A percentile compares a stretch with the other conserved stretches of the same genome.
phyloP scores from a whole-genome alignment of 176 grass and related monocot species.

The Triticum timopheevii region DNA sequence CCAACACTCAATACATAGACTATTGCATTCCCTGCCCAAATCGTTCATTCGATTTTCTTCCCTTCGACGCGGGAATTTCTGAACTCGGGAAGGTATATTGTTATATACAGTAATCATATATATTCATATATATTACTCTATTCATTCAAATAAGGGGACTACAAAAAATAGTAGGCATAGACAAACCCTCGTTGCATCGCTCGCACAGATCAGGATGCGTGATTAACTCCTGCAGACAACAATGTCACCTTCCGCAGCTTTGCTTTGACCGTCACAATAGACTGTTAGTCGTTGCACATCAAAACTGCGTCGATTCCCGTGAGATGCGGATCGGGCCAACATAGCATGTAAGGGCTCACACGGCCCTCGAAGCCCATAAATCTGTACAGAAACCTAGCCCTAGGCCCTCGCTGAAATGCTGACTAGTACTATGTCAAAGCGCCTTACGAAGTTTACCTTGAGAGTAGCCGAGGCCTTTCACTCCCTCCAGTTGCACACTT shows the following conservation, averaged over 20 bases:
- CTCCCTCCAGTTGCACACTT: constrained; percentile 6
- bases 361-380: constrained; percentile 19
- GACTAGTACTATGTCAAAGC: constrained; percentile 27
- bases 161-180: background rate
- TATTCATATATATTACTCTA: background rate
- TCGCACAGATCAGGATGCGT: background rate
- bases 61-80: background rate
- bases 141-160: background rate
- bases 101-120: background rate
- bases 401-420: constrained; percentile 2
- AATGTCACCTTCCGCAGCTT: background rate
- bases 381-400: constrained; percentile 41
- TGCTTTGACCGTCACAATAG: background rate
- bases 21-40: background rate
- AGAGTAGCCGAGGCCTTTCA: background rate
- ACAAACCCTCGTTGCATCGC: background rate
- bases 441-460: background rate
- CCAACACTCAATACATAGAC: background rate
- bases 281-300: background rate
- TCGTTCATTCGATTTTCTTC: background rate
- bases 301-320: constrained; percentile 40
- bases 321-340: background rate
- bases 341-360: background rate
- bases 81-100: background rate
- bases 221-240: constrained; percentile 22